Evolutionary conservation across 1,284 basidiomycete species (phyloP).

Genomic region (Pisolithus thermaeus): DNA sequence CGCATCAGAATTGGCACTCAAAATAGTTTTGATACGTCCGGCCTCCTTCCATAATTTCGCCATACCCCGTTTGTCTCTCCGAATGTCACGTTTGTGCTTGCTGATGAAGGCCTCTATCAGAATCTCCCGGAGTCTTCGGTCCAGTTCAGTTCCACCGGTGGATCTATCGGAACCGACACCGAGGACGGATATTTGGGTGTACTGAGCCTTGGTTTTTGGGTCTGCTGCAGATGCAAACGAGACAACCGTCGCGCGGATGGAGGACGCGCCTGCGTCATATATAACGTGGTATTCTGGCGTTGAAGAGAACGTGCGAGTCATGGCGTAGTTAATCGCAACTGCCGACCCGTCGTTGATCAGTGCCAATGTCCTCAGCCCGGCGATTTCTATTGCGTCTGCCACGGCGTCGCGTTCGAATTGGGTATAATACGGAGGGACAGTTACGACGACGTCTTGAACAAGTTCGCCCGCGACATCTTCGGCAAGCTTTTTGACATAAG

Average conservation of each 20-base stretch:
- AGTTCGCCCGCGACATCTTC: slow-evolving; percentile 73
- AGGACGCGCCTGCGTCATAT: slow-evolving; percentile 90
- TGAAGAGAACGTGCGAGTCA: slow-evolving; percentile 81
- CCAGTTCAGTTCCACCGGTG: slow-evolving; percentile 79
- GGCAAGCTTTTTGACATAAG: slow-evolving; percentile 86
- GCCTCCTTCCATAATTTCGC: slow-evolving; percentile 94
- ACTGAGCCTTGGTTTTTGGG: slow-evolving; percentile 43
- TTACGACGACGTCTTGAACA: slow-evolving; percentile 77
- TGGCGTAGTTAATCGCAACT: slow-evolving; percentile 92
- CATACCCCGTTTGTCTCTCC: slow-evolving; percentile 80
- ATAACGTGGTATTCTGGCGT: slow-evolving; percentile 84
- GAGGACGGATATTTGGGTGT: slow-evolving; percentile 70
- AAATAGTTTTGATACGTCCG: slow-evolving; percentile 83
- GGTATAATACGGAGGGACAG: slow-evolving; percentile 83
- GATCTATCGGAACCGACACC: slow-evolving; percentile 80
- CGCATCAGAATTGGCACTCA: slow-evolving; percentile 90
- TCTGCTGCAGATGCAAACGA: slow-evolving; percentile 62
- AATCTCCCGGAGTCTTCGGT: slow-evolving; percentile 79
- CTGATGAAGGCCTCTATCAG: slow-evolving; percentile 73
- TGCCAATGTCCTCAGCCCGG: slow-evolving; percentile 79
- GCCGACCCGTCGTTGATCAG: slow-evolving; percentile 93
- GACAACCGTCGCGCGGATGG: slow-evolving; percentile 83
- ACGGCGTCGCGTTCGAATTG: slow-evolving; percentile 87
- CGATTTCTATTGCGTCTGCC: slow-evolving; percentile 86
- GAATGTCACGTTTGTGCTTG: slow-evolving; percentile 59